Evolutionary conservation across 805 yeast species (phyloP), one percentile per base, ranked within the genome.

Genomic region (Zygosaccharomyces bailii): DNA sequence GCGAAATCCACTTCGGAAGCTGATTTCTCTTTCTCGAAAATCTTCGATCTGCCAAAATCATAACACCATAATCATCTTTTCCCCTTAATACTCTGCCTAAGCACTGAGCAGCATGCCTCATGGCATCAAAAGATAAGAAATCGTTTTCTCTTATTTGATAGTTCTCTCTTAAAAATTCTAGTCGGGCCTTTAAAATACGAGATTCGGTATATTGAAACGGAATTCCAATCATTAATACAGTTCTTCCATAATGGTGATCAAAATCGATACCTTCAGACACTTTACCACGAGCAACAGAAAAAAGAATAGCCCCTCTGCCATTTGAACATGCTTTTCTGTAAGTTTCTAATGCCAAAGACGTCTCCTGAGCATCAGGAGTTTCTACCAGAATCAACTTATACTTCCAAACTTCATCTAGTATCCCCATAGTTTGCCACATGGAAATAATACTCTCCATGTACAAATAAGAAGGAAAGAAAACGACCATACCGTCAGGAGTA

Each of bases 81-180:
- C 99, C 99, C 70, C 99, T 79, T 51, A 93, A 70, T 43, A 93
- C 99, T 61, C 99, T 80, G 8, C 99, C 99, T 59, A 93, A 69
- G 68, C 99, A 93, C 66, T 93, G 99, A 0, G 99, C 98, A 3
- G 98, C 99, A 69, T 93, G 99, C 61, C 99, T 80, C 99, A 93
- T 93, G 10, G 99, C 99, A 67, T 93, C 99, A 73, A 93, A 93
- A 8, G 98, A 90, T 30, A 93, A 64, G 61, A 93, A 93, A 59
- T 93, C 99, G 60, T 87, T 89, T 59, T 93, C 99, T 51, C 88
- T 76, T 44, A 93, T 91, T 57, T 89, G 95, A 63, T 79, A 91
- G 57, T 89, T 90, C 61, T 93, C 98, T 53, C 98, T 74, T 63
- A 93, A 67, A 58, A 93, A 93, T 66, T 93, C 99, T 35, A 93